phyloP scores from a whole-genome alignment of 1,284 basidiomycete species.

The Leccinum glutinopallens region DNA sequence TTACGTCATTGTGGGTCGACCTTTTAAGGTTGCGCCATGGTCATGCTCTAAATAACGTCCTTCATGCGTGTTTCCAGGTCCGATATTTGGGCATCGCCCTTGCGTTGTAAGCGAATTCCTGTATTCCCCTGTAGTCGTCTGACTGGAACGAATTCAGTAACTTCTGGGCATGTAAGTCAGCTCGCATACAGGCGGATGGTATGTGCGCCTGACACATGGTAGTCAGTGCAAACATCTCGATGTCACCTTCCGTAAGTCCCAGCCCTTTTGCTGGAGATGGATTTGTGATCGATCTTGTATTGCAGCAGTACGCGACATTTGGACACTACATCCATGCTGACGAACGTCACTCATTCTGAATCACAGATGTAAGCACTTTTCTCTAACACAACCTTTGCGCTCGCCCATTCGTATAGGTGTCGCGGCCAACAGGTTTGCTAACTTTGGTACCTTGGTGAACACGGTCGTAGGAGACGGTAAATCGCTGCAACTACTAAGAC shows the following conservation, averaged over 20 bases:
- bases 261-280: background rate
- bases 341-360: background rate
- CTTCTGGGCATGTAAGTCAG: constrained; percentile 23
- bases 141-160: constrained; percentile 8
- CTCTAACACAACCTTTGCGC: background rate
- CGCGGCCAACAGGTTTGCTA: constrained; percentile 16
- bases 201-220: constrained; percentile 1
- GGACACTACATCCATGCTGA: background rate
- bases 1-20: constrained; percentile 20
- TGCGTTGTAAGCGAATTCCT: constrained; percentile 14
- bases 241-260: constrained; percentile 14
- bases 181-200: background rate
- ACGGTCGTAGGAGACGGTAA: constrained; percentile 19
- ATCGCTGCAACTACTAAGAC: background rate
- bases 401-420: constrained; percentile 13
- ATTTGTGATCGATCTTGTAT: background rate
- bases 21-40: background rate
- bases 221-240: constrained; percentile 25
- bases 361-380: constrained; percentile 18
- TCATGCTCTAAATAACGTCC: background rate
- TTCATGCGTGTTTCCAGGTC: constrained; percentile 9
- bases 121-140: background rate
- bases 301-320: constrained; percentile 13
- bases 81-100: constrained; percentile 23
- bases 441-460: constrained; percentile 18